Base-by-base conservation (phyloP, 768 basidiomycete species). In the Infundibulicybe gibba region DNA sequence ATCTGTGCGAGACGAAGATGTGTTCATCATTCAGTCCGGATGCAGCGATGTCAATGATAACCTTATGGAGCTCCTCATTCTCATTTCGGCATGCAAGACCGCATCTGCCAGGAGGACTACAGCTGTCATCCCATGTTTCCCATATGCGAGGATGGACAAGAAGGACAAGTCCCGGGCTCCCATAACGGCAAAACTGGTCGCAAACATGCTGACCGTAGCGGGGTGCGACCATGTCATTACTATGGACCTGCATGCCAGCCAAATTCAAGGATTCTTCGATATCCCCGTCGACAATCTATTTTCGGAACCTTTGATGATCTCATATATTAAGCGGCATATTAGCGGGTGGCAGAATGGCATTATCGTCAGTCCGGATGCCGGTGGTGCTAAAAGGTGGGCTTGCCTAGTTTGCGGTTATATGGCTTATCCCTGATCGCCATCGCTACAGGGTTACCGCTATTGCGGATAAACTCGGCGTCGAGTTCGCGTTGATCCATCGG, bases 151-250 rank as follows among this genome's bases (percentile, higher is more conserved):
- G 9, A 92, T 92, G 80, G 95, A 97, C 76, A 97, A 97, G 71
- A 99, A 98, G 76, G 93, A 99, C 73, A 90, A 90, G 72, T 85
- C 83, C 5, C 79, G 95, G 6, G 93, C 94, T 3, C 95, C 97
- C 19, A 99, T 99, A 65, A 97, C 95, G 4, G 94, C 95, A 40
- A 99, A 99, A 70, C 80, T 99, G 45, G 91, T 98, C 41, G 94
- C 95, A 17, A 98, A 97, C 67, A 98, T 98, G 95, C 75, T 99
- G 49, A 86, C 83, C 38, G 90, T 97, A 40, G 94, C 97, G 8
- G 95, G 95, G 17, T 97, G 94, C 62, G 95, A 98, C 68, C 95
- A 98, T 61, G 87, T 99, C 59, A 97, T 99, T 56, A 97, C 95
- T n/a, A 95, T 98, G 88, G 94, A 98, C 65, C 72, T 98, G 43